Conservation (phyloP, 2,329 filamentous ascomycete species). For the Microcera coccophila region DNA sequence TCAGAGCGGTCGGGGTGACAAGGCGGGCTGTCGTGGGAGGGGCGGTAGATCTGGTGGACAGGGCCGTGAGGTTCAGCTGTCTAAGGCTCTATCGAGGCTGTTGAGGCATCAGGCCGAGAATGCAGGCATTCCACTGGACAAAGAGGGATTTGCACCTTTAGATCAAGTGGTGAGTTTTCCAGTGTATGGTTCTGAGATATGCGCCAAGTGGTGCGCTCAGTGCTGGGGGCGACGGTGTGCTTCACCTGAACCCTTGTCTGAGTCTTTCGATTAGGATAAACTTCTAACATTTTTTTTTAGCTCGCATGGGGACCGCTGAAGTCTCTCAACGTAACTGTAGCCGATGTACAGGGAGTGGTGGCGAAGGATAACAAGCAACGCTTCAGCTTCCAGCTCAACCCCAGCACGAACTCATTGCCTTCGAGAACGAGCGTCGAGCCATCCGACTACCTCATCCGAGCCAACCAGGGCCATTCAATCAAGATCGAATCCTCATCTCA, state of each 20-base stretch:
- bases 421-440: slow-evolving; percentile 43
- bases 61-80: slow-evolving; percentile 47
- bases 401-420: slow-evolving; percentile 22
- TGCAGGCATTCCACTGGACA: slow-evolving; percentile 55
- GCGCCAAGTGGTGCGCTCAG: too few relatives aligned
- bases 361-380: slow-evolving; percentile 82
- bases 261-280: too few relatives aligned
- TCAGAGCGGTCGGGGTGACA: slow-evolving; percentile 21
- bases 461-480: slow-evolving; percentile 92
- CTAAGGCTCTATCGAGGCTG: slow-evolving; percentile 51
- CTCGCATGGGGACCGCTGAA: slow-evolving; percentile 57
- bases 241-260: too few relatives aligned
- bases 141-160: slow-evolving; percentile 56
- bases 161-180: slow-evolving; percentile 53
- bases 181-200: too few relatives aligned
- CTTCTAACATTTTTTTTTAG: slow-evolving; percentile 29
- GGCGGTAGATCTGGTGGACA: slow-evolving; percentile 28
- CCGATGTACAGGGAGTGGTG: slow-evolving; percentile 69
- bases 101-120: slow-evolving; percentile 55
- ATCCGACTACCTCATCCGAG: slow-evolving; percentile 78
- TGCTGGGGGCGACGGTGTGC: too few relatives aligned
- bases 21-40: slow-evolving; percentile 28
- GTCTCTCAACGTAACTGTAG: slow-evolving; percentile 67
- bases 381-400: slow-evolving; percentile 68
- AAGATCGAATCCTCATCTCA: slow-evolving; percentile 67